Percentiles rank a stretch among this genome's conserved stretches.
phyloP scores from a whole-genome alignment of 768 basidiomycete genomes.

The Clitopilus passeckerianus region DNA sequence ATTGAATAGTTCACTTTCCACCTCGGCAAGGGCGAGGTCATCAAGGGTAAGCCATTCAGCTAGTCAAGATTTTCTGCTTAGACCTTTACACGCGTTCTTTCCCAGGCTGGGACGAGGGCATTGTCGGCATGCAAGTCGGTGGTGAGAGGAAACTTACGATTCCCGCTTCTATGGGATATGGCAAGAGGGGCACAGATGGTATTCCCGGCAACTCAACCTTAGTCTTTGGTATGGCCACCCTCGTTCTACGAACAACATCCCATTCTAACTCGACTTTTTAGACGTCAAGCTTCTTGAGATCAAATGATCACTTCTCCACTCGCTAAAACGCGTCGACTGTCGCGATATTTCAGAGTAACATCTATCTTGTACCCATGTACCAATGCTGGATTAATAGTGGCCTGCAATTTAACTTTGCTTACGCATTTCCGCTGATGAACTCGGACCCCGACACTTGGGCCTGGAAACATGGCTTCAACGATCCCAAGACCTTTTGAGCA shows the following conservation, averaged over 20 bases:
- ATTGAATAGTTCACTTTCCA: constrained; percentile 63
- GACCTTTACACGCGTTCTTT: not conserved
- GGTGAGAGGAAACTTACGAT: constrained; percentile 82
- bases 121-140: constrained; percentile 87
- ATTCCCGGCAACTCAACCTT: constrained; percentile 84
- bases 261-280: constrained; percentile 18
- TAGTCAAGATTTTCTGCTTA: not conserved
- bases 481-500: not conserved
- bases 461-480: not conserved
- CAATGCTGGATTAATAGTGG: too few relatives aligned
- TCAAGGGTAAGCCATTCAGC: constrained; percentile 56
- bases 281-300: constrained; percentile 72
- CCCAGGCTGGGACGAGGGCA: constrained; percentile 85
- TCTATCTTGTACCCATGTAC: not conserved
- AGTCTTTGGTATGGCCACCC: constrained; percentile 59
- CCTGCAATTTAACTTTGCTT: not conserved
- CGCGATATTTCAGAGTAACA: not conserved
- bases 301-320: constrained; percentile 34
- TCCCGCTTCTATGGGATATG: constrained; percentile 69
- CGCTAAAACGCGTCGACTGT: not conserved
- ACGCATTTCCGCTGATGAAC: not conserved
- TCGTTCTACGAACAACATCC: not conserved
- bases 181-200: constrained; percentile 45
- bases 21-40: constrained; percentile 86
- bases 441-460: not conserved